These are phyloP conservation scores for Arxiozyma telluris DNA, from an alignment of 1,139 yeast species.

Conservation along the genomic window DNA sequence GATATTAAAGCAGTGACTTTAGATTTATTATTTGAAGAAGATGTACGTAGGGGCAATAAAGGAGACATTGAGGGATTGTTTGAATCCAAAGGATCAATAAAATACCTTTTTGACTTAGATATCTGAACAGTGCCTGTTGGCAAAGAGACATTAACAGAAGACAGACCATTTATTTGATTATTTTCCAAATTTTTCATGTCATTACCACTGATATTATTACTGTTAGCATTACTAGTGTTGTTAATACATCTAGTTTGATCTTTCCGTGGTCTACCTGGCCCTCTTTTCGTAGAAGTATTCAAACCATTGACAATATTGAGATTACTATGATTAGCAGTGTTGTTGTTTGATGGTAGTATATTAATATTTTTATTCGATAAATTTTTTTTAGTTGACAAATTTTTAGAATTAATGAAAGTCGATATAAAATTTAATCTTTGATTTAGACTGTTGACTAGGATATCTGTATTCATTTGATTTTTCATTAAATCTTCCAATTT, in stretches of 20 bases:
- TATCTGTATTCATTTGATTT: slow-evolving; percentile 31
- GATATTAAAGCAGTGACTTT: background rate
- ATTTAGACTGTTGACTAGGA: slow-evolving; percentile 26
- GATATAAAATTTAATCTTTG: slow-evolving; percentile 16
- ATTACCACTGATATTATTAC: too few species aligned
- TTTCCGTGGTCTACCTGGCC: slow-evolving; percentile 31
- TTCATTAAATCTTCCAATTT: slow-evolving; percentile 29
- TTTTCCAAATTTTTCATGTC: slow-evolving; percentile 3
- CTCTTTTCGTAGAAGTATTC: slow-evolving; percentile 14
- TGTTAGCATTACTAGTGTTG: background rate
- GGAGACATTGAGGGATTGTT: background rate
- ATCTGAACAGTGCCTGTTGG: slow-evolving; percentile 25
- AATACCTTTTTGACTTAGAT: slow-evolving; percentile 29
- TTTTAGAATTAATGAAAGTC: slow-evolving; percentile 2
- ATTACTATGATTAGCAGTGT: background rate
- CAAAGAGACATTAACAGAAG: slow-evolving; percentile 10
- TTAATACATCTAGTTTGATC: slow-evolving; percentile 8
- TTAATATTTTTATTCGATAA: background rate
- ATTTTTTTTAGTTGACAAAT: background rate
- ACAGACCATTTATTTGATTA: background rate
- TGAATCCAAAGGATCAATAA: slow-evolving; percentile 29
- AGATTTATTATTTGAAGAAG: background rate
- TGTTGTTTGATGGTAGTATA: background rate
- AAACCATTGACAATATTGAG: background rate
- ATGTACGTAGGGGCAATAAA: background rate